These are phyloP conservation scores for Fusarium poae DNA, from an alignment of 2,329 filamentous ascomycete genomes.

Conservation along the genomic window DNA sequence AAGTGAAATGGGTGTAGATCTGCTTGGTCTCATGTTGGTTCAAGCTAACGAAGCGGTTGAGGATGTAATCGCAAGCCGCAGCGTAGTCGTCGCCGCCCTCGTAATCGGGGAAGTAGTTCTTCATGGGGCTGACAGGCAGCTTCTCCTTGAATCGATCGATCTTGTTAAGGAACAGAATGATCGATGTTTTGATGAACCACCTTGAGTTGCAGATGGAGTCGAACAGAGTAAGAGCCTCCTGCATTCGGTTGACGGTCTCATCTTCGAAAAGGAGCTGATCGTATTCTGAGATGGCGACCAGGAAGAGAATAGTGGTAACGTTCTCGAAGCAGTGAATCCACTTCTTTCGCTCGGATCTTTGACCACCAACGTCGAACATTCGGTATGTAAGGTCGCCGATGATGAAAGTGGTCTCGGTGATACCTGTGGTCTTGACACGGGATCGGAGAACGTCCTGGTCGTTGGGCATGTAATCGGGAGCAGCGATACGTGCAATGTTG, in stretches of 20 bases:
- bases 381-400: slow-evolving; percentile 94
- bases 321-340: slow-evolving; percentile 99
- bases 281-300: slow-evolving; percentile 97
- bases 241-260: slow-evolving; percentile 96
- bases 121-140: slow-evolving; percentile 84
- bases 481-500: slow-evolving; percentile 89
- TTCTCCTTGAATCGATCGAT: slow-evolving; percentile 92
- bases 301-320: slow-evolving; percentile 94
- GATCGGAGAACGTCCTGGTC: slow-evolving; percentile 95
- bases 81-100: slow-evolving; percentile 97
- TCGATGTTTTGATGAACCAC: slow-evolving; percentile 92
- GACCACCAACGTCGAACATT: slow-evolving; percentile 97
- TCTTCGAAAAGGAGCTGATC: slow-evolving; percentile 96
- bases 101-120: slow-evolving; percentile 90
- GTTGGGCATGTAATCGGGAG: slow-evolving; percentile 92
- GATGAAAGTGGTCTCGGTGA: slow-evolving; percentile 96
- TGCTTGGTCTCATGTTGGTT: slow-evolving; percentile 99
- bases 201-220: slow-evolving; percentile 90
- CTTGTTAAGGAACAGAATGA: slow-evolving; percentile 92
- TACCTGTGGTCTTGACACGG: slow-evolving; percentile 97
- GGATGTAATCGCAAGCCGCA: slow-evolving; percentile 96
- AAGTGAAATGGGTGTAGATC: slow-evolving; percentile 99
- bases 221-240: slow-evolving; percentile 87
- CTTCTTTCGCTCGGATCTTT: slow-evolving; percentile 97
- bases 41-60: slow-evolving; percentile 97